These are phyloP conservation scores for Rhexocercosporidium sp. DNA, from an alignment of 2,329 filamentous ascomycete genomes.

Conservation along the genomic window DNA sequence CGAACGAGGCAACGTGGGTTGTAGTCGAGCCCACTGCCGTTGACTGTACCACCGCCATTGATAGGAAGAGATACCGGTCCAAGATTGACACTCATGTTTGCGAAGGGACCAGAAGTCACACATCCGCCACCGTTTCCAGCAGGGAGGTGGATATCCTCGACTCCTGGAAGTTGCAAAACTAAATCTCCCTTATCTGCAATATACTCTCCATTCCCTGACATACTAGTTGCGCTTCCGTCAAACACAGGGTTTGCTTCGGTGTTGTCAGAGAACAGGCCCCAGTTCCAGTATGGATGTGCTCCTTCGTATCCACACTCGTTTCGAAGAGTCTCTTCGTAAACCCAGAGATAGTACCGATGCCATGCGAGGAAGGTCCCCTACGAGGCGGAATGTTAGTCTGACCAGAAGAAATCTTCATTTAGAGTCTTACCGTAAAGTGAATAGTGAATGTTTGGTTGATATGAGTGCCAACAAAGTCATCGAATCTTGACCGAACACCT, in stretches of 20 bases:
- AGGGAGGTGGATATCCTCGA: neutral
- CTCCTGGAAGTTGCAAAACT: neutral
- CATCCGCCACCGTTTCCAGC: neutral
- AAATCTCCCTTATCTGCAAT: slow-evolving; percentile 32
- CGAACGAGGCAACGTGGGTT: slow-evolving; percentile 50
- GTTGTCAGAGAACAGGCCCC: slow-evolving; percentile 52
- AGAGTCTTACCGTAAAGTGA: slow-evolving; percentile 25
- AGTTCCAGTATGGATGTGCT: slow-evolving; percentile 50
- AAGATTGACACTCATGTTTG: slow-evolving; percentile 47
- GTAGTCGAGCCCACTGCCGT: slow-evolving; percentile 40
- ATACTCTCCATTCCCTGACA: slow-evolving; percentile 54
- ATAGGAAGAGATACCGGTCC: slow-evolving; percentile 51
- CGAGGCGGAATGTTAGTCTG: neutral
- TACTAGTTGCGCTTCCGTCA: slow-evolving; percentile 55
- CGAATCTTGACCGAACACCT: slow-evolving; percentile 38
- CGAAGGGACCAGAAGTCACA: neutral
- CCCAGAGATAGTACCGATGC: slow-evolving; percentile 49
- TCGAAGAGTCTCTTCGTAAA: slow-evolving; percentile 48
- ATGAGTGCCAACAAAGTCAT: slow-evolving; percentile 46
- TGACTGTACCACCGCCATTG: slow-evolving; percentile 41
- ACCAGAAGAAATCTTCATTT: neutral
- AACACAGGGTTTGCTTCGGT: slow-evolving; percentile 55
- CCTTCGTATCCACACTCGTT: slow-evolving; percentile 50
- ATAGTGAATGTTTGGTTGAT: slow-evolving; percentile 40
- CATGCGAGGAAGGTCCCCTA: slow-evolving; percentile 46